phyloP scores from a whole-genome alignment of 164 flowering plant genomes.

The Piper betle region DNA sequence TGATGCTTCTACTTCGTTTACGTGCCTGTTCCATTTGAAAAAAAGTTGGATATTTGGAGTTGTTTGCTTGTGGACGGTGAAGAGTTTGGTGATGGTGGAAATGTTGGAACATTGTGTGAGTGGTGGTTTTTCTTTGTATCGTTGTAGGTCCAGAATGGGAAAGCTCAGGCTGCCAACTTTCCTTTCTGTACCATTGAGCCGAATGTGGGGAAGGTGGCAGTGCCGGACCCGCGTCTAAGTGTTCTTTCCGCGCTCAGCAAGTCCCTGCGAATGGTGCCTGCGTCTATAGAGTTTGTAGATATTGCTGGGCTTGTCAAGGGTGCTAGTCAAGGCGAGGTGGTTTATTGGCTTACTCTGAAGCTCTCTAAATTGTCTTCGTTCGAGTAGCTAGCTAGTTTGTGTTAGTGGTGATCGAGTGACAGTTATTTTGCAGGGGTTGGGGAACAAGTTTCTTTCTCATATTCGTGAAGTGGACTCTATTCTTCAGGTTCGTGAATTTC shows the following conservation, averaged over 20 bases:
- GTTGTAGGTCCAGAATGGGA: conserved; percentile 90
- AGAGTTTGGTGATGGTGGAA: neutral
- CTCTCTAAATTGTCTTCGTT: neutral
- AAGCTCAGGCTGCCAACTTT: conserved; percentile 98
- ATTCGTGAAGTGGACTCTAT: conserved; percentile 88
- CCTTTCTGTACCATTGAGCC: conserved; percentile 99
- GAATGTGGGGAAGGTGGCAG: conserved; percentile 93
- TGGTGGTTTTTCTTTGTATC: neutral
- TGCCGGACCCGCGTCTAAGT: conserved; percentile 78
- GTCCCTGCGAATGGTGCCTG: conserved; percentile 77
- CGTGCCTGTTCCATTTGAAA: no score
- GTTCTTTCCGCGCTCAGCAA: conserved; percentile 83
- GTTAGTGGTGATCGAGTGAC: neutral
- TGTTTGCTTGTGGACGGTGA: neutral
- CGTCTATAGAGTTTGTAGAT: conserved; percentile 94
- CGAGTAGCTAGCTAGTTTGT: neutral
- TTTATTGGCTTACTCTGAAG: neutral
- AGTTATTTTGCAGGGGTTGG: conserved; percentile 65
- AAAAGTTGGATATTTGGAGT: no score
- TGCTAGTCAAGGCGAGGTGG: conserved; percentile 98
- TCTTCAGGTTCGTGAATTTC: conserved; percentile 58
- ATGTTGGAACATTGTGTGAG: no score
- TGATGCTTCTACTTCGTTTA: neutral
- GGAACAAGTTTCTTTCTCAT: conserved; percentile 81
- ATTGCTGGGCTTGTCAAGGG: conserved; percentile 99